Evolutionary conservation across 75 land plant species (phyloP), one percentile per base, ranked within the genome.

Genomic region (Larix kaempferi): DNA sequence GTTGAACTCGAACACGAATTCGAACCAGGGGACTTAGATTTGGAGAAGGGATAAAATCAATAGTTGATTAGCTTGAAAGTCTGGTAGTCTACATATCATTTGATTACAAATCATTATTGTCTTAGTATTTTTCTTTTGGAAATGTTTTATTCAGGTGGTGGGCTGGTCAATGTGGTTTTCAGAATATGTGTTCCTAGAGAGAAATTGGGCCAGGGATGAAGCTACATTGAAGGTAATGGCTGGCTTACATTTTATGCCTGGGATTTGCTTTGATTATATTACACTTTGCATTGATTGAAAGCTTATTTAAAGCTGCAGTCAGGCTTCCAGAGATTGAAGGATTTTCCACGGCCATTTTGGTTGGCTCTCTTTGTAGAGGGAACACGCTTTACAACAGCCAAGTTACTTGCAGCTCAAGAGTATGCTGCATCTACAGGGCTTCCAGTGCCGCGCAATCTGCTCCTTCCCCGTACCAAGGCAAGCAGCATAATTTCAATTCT

Each of bases 151-250:
- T 29, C 78, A 85, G 86, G 86, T 87, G 19, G 76, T 87, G 56
- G 89, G 89, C 25, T 87, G 89, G 89, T 85, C 87, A 23, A 87
- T 87, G 89, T 87, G 84, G 84, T 87, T 87, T 73, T 84, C 87
- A 35, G 89, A 87, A 80, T 87, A 87, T 35, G 82, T 85, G 3
- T 87, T 87, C 69, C 80, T 87, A 33, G 84, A 87, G 63, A 86
- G 89, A 64, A 85, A 76, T 52, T 87, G 89, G 89, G 76, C 79
- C 37, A 78, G 61, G 72, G 89, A 87, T 76, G 88, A 87, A 62
- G 74, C 62, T 22, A 86, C 80, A 61, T 60, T 87, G 74, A 81
- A 85, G 88, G 89, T 87, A 22, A 78, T 74, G 35, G 21, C 23
- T 41, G 52, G 23, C 13, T 69, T 69, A 10, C 52, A n/a, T 69